phyloP scores from a whole-genome alignment of 176 grass and related monocot genomes.

The Paspalum vaginatum region DNA sequence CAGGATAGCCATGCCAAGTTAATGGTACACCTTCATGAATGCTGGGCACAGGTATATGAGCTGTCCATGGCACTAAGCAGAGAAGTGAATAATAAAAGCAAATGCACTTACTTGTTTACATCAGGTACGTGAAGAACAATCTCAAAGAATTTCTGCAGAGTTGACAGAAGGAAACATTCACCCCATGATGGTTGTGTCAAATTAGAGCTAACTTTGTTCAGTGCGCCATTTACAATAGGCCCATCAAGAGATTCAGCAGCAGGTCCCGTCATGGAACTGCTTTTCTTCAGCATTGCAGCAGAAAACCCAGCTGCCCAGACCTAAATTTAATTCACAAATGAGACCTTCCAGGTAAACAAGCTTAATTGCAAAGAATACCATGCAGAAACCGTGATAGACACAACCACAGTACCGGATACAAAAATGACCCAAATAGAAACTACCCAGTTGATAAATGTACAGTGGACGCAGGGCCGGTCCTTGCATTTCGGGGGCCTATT shows the following conservation, averaged over 20 bases:
- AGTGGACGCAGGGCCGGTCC: too few relatives aligned
- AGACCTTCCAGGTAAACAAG: constrained; percentile 37
- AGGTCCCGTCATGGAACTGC: constrained; percentile 51
- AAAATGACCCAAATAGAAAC: background rate
- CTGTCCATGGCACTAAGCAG: constrained; percentile 20
- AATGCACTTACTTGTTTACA: constrained; percentile 73
- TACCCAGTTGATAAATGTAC: background rate
- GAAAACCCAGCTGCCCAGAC: constrained; percentile 98
- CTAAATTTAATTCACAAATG: constrained; percentile 52
- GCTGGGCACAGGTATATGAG: constrained; percentile 14
- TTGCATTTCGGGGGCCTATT: too few relatives aligned
- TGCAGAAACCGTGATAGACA: background rate
- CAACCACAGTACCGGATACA: background rate
- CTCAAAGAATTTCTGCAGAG: constrained; percentile 73
- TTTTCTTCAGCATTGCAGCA: constrained; percentile 85
- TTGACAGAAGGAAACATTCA: constrained; percentile 75
- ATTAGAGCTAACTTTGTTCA: constrained; percentile 49
- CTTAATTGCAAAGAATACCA: constrained; percentile 17
- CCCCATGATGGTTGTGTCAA: constrained; percentile 45
- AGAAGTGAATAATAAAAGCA: background rate
- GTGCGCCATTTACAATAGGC: constrained; percentile 45
- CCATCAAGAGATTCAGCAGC: constrained; percentile 47
- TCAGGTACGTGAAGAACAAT: constrained; percentile 67
- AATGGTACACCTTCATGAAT: background rate
- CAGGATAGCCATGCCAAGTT: background rate